Evolutionary conservation across 2,329 filamentous ascomycete genomes (phyloP).

Genomic region (Rhinocladiella similis): DNA sequence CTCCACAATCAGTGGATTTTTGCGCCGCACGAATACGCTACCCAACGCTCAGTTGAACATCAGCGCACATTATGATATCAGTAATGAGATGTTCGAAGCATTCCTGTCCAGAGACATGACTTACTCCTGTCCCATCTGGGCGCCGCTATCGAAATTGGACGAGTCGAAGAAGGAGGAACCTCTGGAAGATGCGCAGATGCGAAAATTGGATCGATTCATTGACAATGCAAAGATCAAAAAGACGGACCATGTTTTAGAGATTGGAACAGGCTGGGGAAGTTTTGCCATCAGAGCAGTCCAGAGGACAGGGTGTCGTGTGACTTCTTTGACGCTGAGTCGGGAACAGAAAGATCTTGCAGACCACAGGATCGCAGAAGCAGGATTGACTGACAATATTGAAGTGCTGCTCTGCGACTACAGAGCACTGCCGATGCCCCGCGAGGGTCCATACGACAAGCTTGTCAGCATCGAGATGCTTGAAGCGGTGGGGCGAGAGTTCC

Average conservation of each 20-base stretch:
- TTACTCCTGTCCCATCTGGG: constrained; percentile 27
- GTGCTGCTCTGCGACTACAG: constrained; percentile 71
- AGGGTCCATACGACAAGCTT: constrained; percentile 65
- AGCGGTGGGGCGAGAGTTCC: constrained; percentile 67
- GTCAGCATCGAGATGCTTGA: constrained; percentile 79
- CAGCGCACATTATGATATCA: constrained; percentile 73
- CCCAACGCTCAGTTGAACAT: constrained; percentile 65
- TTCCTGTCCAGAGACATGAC: constrained; percentile 33
- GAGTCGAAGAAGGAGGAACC: constrained; percentile 53
- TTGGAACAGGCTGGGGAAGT: constrained; percentile 74
- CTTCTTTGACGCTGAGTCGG: constrained; percentile 65
- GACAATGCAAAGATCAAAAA: constrained; percentile 63
- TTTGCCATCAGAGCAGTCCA: constrained; percentile 70
- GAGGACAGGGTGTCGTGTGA: constrained; percentile 67
- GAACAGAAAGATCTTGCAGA: constrained; percentile 71
- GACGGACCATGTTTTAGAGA: constrained; percentile 70
- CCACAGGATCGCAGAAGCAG: constrained; percentile 61
- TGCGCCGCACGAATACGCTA: constrained; percentile 58
- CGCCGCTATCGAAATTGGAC: constrained; percentile 47
- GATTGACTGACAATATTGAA: constrained; percentile 61
- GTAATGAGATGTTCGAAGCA: constrained; percentile 35
- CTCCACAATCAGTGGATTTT: constrained; percentile 58
- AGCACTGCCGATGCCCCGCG: constrained; percentile 53
- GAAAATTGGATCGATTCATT: constrained; percentile 67
- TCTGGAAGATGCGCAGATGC: constrained; percentile 65